Base-by-base conservation (phyloP, 805 yeast genomes). In the Metschnikowia amazonensis region DNA sequence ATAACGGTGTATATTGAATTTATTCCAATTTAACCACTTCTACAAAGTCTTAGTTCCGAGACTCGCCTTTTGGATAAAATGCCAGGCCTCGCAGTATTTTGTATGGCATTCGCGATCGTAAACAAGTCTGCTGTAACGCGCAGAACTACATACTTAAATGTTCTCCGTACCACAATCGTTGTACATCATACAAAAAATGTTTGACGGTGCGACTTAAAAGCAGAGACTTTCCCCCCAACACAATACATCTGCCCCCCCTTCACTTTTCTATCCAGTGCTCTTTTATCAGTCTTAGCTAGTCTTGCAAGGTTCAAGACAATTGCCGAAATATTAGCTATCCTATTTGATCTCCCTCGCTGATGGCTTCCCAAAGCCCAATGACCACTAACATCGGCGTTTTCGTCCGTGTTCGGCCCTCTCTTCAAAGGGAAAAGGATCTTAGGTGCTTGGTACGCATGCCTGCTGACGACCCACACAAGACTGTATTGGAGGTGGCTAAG, bases 321-420 rank as follows among this genome's bases (percentile, higher is more conserved):
- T 32, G 35, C 35, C 23, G 23, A 8, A 32, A 18, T 13, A 32
- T 32, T 32, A 17, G 25, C 37, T 34, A 34, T 17, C 37, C 10
- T 21, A 34, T n/a, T 14, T 21, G 25, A 34, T 21, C 6, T 6
- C 27, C 27, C 35, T 32, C 14, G 14, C 35, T 32, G 21, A 17
- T 18, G 35, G 17, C 35, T 18, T 18, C 35, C 18, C 35, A 25
- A 14, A 28, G 36, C n/a, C 25, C 34, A 7, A 46, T 54, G 53
- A 34, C 51, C 33, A 44, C 51, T n/a, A 50, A 51, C 47, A 74
- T 77, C 28, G 70, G 71, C 44, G 82, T 77, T 1, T 57, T 72
- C n/a, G 80, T 77, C 1, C 60, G 84, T 13, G 80, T 78, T 2
- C 60, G 84, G 42, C 83, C 84, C 1, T 53, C 65, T 13, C 51